phyloP scores from a whole-genome alignment of 768 basidiomycete species.

The Tricholoma sp. region DNA sequence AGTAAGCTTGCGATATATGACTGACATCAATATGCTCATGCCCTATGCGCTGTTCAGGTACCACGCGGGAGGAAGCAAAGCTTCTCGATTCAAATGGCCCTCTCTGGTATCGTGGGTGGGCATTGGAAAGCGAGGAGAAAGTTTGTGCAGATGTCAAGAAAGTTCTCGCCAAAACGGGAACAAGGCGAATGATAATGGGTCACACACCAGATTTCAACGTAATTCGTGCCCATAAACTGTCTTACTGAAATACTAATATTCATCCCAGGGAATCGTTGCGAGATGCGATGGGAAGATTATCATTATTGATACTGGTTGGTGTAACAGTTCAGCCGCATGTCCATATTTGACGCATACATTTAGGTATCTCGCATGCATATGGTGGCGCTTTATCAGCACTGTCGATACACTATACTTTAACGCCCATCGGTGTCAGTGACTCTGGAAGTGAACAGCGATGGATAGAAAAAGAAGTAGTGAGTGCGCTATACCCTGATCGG shows the following conservation, averaged over 20 bases:
- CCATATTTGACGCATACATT: neutral
- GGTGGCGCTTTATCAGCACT: constrained; percentile 90
- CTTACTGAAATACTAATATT: neutral
- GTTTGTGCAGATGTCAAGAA: constrained; percentile 69
- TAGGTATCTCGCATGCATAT: constrained; percentile 93
- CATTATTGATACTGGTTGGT: constrained; percentile 87
- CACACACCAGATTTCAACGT: constrained; percentile 90
- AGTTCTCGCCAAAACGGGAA: constrained; percentile 72
- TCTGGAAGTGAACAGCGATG: constrained; percentile 31
- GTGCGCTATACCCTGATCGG: constrained; percentile 36
- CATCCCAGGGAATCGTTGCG: constrained; percentile 63
- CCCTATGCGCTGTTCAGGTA: constrained; percentile 29
- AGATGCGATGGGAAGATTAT: constrained; percentile 90
- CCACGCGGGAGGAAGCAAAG: constrained; percentile 61
- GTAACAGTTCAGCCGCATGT: neutral
- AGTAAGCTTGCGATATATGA: constrained; percentile 19
- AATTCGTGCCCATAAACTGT: constrained; percentile 11
- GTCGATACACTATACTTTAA: constrained; percentile 80
- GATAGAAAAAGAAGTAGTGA: constrained; percentile 46
- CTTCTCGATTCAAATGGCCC: constrained; percentile 80
- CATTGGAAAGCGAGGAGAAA: constrained; percentile 61
- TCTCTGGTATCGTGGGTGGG: constrained; percentile 95
- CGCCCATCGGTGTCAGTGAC: constrained; percentile 42
- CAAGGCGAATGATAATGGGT: constrained; percentile 89
- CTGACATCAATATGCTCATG: too few species aligned